A percentile compares a stretch with the other conserved stretches of the same genome.
Evolutionary conservation across 2,329 filamentous ascomycete genomes (phyloP).

Genomic region (Huntiella bhutanensis): DNA sequence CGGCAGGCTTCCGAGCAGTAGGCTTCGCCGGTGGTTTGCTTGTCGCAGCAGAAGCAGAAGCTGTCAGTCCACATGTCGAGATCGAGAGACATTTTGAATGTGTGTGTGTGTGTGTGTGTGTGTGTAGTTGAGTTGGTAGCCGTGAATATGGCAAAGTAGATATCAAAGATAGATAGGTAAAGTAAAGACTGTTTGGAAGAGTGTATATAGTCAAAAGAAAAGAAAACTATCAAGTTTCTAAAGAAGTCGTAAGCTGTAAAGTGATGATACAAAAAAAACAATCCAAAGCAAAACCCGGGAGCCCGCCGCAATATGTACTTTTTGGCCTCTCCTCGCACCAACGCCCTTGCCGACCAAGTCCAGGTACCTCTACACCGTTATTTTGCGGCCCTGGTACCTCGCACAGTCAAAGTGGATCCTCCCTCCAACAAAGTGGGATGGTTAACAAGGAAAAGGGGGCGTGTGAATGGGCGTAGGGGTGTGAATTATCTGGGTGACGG

Average conservation of each 20-base stretch:
- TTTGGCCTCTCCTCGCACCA: background rate
- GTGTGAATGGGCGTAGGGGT: too few species aligned
- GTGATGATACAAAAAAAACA: background rate
- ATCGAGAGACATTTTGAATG: slow-evolving; percentile 26
- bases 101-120: slow-evolving; percentile 9
- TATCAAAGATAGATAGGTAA: too few species aligned
- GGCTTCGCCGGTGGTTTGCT: slow-evolving; percentile 52
- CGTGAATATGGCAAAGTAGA: too few species aligned
- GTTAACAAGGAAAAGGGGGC: background rate
- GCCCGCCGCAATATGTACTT: slow-evolving; percentile 8
- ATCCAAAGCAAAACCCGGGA: background rate
- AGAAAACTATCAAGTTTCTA: background rate
- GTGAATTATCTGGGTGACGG: too few species aligned
- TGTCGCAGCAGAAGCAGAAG: slow-evolving; percentile 88
- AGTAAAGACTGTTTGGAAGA: too few species aligned
- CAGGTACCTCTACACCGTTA: slow-evolving; percentile 3
- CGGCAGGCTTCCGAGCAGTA: slow-evolving; percentile 91
- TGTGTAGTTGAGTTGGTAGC: background rate
- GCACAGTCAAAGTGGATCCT: too few species aligned
- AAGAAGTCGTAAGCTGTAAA: background rate
- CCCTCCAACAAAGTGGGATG: background rate
- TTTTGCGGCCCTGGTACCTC: background rate
- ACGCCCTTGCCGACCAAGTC: background rate
- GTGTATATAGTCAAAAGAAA: background rate
- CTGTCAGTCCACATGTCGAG: slow-evolving; percentile 62